Evolutionary conservation across 257 asterid genomes (phyloP), one percentile per base, ranked within the genome.

Genomic region (Nicotiana undulata): DNA sequence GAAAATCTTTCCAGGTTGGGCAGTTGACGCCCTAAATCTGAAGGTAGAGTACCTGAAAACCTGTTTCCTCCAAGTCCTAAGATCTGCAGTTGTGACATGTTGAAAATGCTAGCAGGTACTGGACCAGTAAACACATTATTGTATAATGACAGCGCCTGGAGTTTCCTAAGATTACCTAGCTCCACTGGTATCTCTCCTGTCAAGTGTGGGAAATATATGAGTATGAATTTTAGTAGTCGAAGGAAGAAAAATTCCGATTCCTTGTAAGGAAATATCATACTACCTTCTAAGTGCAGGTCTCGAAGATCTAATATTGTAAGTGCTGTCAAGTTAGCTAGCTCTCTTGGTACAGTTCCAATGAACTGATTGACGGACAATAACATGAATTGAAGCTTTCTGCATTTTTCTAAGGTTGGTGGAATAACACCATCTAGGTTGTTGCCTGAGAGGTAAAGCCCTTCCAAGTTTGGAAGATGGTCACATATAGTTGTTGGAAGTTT

Each of bases 341-440:
- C 26, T 31, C 26, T 65, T 15, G 74, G 74, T 65, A 8, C 2
- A 31, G 8, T 65, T 65, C 74, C 74, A 17, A 65, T 64, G 4
- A 65, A 3, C 51, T 65, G 7, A 65, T 31, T 31, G 4, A 0
- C 20, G 1, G 51, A 31, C 22, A 65, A 31, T 31, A 7, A 31
- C 15, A 65, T 3, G 74, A 65, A 4, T 65, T 65, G 7, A 10
- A 31, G 26, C 44, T 65, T 65, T 17, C 13, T 17, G 16, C 81
- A 66, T 61, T 86, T 86, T 75, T 76, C 78, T 68, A 86, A 49
- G n/a, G 53, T 77, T 18, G 59, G 56, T 9, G 89, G 87, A 65
- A 86, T 79, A 3, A 53, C 52, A 0, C 85, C 89, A 12, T 46
- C 61, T 17, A 83, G 76, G 37, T 80, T 0, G 20, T 26, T 74